Evolutionary conservation across 1,284 basidiomycete species (phyloP).

Genomic region (Pyrrhoderma noxium): DNA sequence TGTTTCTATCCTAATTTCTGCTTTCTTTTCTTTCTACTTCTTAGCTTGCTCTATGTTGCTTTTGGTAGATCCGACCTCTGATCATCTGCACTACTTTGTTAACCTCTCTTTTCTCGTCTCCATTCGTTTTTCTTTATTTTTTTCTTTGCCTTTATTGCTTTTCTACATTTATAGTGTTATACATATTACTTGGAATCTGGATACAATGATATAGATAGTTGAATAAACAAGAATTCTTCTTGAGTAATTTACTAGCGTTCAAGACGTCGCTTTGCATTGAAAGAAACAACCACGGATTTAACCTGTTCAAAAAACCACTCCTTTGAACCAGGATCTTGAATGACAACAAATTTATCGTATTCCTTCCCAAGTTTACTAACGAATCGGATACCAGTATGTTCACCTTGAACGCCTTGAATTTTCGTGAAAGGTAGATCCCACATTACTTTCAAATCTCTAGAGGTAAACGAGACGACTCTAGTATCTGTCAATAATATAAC

Average conservation of each 20-base stretch:
- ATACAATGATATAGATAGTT: constrained; percentile 4
- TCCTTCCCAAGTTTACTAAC: constrained; percentile 68
- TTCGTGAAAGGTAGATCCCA: constrained; percentile 92
- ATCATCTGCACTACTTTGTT: neutral
- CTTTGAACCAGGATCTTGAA: constrained; percentile 66
- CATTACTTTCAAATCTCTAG: constrained; percentile 76
- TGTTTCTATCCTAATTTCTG: neutral
- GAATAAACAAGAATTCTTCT: constrained; percentile 2
- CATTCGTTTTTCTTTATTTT: constrained; percentile 4
- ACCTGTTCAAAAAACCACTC: constrained; percentile 75
- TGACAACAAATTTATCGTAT: constrained; percentile 67
- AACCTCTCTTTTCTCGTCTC: neutral
- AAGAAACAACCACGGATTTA: constrained; percentile 64
- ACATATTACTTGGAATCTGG: neutral
- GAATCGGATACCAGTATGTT: constrained; percentile 85
- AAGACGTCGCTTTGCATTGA: constrained; percentile 66
- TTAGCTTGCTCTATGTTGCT: too few relatives aligned
- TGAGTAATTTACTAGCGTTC: constrained; percentile 35
- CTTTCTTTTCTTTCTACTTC: neutral
- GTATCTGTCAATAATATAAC: constrained; percentile 79
- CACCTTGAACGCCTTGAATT: constrained; percentile 83
- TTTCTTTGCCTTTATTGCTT: neutral
- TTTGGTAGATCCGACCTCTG: neutral
- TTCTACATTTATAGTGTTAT: constrained; percentile 3
- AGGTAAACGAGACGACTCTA: constrained; percentile 79